phyloP scores from a whole-genome alignment of 2,329 filamentous ascomycete species.

The Lizonia empirigonia region DNA sequence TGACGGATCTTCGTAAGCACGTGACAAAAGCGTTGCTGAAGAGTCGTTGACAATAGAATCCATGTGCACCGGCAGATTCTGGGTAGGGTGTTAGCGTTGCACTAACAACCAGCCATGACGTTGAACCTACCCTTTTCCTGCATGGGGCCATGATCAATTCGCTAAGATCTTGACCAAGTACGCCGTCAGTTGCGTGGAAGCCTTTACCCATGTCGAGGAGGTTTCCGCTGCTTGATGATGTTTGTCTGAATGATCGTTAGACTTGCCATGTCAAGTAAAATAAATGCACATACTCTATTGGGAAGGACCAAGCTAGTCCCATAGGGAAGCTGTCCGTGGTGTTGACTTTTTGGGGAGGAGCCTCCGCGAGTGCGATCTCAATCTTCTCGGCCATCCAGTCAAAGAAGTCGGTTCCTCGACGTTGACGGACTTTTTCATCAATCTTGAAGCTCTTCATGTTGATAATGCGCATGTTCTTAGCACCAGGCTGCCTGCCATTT shows the following conservation, averaged over 20 bases:
- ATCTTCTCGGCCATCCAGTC: constrained; percentile 70
- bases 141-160: constrained; percentile 65
- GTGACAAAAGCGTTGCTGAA: constrained; percentile 65
- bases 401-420: constrained; percentile 65
- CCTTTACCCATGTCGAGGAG: constrained; percentile 70
- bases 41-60: constrained; percentile 69
- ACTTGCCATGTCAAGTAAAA: neutral
- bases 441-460: constrained; percentile 62
- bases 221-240: constrained; percentile 62
- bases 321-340: constrained; percentile 56
- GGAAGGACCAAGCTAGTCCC: constrained; percentile 71
- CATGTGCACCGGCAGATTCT: constrained; percentile 62
- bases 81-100: constrained; percentile 22
- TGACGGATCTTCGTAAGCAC: constrained; percentile 64
- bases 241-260: constrained; percentile 54
- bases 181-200: constrained; percentile 64
- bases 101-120: neutral
- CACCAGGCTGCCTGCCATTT: constrained; percentile 52
- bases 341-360: constrained; percentile 47
- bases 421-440: constrained; percentile 59
- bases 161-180: constrained; percentile 64
- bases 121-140: constrained; percentile 50
- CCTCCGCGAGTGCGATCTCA: constrained; percentile 56
- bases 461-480: constrained; percentile 59
- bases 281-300: constrained; percentile 57